Base-by-base conservation (phyloP, 441 rosid genomes). In the Jatropha multifida region DNA sequence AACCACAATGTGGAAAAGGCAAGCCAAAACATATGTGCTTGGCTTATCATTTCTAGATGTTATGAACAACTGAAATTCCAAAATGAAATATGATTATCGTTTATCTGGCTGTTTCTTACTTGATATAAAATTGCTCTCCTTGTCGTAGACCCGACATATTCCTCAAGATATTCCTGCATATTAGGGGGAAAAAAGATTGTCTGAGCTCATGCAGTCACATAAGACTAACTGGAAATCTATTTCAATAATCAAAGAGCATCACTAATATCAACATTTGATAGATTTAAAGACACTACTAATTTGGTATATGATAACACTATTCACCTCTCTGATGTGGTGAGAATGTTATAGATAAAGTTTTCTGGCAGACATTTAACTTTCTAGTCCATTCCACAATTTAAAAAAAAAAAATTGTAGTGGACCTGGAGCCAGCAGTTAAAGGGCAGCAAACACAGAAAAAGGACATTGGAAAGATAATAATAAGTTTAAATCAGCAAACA, bases 131-230 rank as follows among this genome's bases (percentile, higher is more conserved):
- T 82, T 78, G 83, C 82, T 76, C 98, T 81, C 81, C 99, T 86
- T 65, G 90, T 88, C 74, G 38, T 75, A 11, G 82, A 77, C 54
- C 97, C 98, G 49, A 94, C 79, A 40, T 52, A 63, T 79, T 94
- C 99, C 67, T 94, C 92, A 75, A 96, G 89, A 83, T 88, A 96
- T 76, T 92, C 98, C 98, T 95, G 94, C 86, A 82, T 54, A 80
- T 58, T 72, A 80, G 65, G 79, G 14, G 49, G 64, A 49, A 56
- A 56, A 52, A 23, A 73, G 8, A 54, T 65, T 14, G 66, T 15
- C 13, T 38, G 8, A 77, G 40, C 67, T 69, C 70, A 48, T 37
- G 69, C 60, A 60, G 65, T 12, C 67, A 14, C 68, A 20, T 40
- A 66, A 9, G 10, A 61, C 10, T 48, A n/a, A 72, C 58, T 8